Evolutionary conservation across 805 yeast species (phyloP).

Genomic region (Monosporozyma servazzii): DNA sequence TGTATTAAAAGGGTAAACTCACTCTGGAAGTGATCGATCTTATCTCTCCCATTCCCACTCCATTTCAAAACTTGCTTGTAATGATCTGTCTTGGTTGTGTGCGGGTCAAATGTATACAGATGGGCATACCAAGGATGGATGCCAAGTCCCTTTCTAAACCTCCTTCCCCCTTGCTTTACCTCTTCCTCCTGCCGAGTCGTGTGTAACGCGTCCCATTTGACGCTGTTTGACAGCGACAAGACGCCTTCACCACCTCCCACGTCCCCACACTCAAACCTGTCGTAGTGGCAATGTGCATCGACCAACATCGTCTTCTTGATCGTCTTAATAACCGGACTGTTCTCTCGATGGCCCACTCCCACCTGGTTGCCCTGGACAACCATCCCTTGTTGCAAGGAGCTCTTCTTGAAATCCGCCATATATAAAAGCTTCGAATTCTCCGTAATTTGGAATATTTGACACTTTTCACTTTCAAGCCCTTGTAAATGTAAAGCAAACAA

Average conservation of each 20-base stretch:
- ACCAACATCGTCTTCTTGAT: slow-evolving; percentile 7
- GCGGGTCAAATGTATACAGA: slow-evolving; percentile 33
- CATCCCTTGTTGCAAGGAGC: slow-evolving; percentile 1
- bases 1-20: neutral
- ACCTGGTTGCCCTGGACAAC: neutral
- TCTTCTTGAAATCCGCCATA: neutral
- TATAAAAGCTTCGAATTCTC: neutral
- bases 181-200: too few species aligned
- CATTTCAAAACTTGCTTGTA: slow-evolving; percentile 41
- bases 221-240: neutral
- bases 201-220: neutral
- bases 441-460: neutral
- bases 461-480: neutral
- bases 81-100: slow-evolving; percentile 39
- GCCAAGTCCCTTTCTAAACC: slow-evolving; percentile 36
- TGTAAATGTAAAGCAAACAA: neutral
- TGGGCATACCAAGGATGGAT: slow-evolving; percentile 92
- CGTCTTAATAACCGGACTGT: neutral
- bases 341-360: neutral
- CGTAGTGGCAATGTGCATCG: slow-evolving; percentile 33
- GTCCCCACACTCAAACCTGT: neutral
- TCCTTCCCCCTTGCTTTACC: neutral
- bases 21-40: neutral
- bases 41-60: neutral
- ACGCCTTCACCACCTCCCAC: neutral